A percentile compares a stretch with the other conserved stretches of the same genome.
Conservation (phyloP, 768 basidiomycete genomes). For the Pleurotus tuoliensis region DNA sequence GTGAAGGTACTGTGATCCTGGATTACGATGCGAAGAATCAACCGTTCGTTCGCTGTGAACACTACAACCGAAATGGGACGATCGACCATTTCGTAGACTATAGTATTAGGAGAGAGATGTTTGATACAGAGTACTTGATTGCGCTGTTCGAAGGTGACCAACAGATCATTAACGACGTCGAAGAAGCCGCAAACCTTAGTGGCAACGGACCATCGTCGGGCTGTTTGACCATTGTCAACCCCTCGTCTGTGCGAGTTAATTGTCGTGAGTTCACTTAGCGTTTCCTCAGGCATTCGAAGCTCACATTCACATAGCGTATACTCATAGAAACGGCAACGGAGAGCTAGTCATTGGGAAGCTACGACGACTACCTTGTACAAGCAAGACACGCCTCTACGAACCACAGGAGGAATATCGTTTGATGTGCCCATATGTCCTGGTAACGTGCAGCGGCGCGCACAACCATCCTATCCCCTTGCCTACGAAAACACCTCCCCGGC, state of each 20-base stretch:
- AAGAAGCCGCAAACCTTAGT: neutral
- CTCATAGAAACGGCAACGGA: too few species aligned
- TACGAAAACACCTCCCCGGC: conserved; percentile 14
- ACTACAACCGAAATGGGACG: too few species aligned
- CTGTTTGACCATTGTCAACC: neutral
- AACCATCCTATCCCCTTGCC: conserved; percentile 18
- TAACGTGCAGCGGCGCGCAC: conserved; percentile 12
- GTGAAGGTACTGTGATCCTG: too few species aligned
- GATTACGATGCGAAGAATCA: too few species aligned
- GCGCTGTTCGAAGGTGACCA: neutral
- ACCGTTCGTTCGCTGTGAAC: too few species aligned
- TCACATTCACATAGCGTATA: too few species aligned
- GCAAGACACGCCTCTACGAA: conserved; percentile 10
- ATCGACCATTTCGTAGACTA: neutral
- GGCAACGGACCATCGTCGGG: neutral
- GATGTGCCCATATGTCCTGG: conserved; percentile 13
- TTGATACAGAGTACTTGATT: neutral
- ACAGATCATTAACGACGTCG: neutral
- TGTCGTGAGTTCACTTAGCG: too few species aligned
- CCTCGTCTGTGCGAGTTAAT: neutral
- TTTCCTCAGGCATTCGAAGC: too few species aligned
- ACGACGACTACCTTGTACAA: conserved; percentile 9
- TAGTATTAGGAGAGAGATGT: neutral
- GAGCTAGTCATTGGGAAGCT: neutral
- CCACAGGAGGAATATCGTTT: conserved; percentile 9